Evolutionary conservation across 177 flowering plant species (phyloP).

Genomic region (Vitis hybrid): DNA sequence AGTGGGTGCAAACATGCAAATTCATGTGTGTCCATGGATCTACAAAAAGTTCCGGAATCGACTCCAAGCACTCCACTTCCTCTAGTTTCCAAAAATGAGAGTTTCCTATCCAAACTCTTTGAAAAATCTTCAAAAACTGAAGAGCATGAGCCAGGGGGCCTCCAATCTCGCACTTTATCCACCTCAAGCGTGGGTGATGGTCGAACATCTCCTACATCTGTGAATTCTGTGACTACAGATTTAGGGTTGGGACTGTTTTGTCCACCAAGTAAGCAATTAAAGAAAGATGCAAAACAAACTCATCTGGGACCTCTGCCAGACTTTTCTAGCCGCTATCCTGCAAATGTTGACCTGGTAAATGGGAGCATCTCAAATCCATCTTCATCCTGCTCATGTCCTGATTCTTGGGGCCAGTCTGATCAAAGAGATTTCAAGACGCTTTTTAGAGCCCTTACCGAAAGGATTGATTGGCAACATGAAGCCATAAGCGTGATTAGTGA

Average conservation of each 20-base stretch:
- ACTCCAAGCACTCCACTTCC: conserved; percentile 7
- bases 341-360: conserved; percentile 19
- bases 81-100: conserved; percentile 22
- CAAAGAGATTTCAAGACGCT: conserved; percentile 52
- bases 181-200: conserved; percentile 27
- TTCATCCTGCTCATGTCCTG: conserved; percentile 36
- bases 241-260: conserved; percentile 55
- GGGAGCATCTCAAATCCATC: conserved; percentile 23
- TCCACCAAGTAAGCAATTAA: conserved; percentile 20
- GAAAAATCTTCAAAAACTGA: conserved; percentile 27
- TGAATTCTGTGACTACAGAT: conserved; percentile 58
- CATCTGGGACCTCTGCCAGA: conserved; percentile 22
- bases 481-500: conserved; percentile 59
- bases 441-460: conserved; percentile 42
- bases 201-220: conserved; percentile 36
- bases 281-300: conserved; percentile 18
- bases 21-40: conserved; percentile 23
- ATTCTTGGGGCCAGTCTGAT: conserved; percentile 27
- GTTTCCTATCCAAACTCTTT: conserved; percentile 19
- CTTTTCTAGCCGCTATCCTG: conserved; percentile 26
- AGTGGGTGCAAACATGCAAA: conserved; percentile 17
- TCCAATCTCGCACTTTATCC: conserved; percentile 24
- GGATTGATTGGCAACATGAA: conserved; percentile 66
- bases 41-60: conserved; percentile 17
- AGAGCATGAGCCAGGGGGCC: conserved; percentile 24